Evolutionary conservation across 2,329 filamentous ascomycete genomes (phyloP).

Genomic region (Fusarium sterilihyphosum): DNA sequence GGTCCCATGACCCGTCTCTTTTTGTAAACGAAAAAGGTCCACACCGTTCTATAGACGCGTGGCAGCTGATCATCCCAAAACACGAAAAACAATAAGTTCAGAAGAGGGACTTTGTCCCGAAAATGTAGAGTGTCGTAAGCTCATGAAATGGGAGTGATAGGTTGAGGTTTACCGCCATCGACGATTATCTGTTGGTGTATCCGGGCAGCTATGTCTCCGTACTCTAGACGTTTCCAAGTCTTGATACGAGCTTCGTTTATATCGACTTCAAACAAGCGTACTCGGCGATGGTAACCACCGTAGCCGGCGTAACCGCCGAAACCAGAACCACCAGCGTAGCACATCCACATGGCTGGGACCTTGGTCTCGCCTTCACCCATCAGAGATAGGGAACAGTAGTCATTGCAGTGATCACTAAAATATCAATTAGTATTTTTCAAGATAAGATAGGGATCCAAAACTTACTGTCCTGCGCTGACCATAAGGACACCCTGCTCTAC

Average conservation of each 20-base stretch:
- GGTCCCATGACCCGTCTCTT: constrained; percentile 16
- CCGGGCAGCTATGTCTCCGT: constrained; percentile 62
- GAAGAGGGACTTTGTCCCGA: neutral
- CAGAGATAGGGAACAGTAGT: constrained; percentile 84
- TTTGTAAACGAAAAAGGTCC: constrained; percentile 15
- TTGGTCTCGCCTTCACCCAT: constrained; percentile 54
- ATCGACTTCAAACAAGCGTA: constrained; percentile 93
- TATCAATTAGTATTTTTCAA: constrained; percentile 36
- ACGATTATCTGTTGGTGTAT: constrained; percentile 75
- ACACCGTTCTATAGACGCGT: constrained; percentile 24
- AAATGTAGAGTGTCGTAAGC: constrained; percentile 15
- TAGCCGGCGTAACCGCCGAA: constrained; percentile 97
- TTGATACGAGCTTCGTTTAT: constrained; percentile 88
- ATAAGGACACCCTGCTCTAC: constrained; percentile 86
- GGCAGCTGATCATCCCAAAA: constrained; percentile 11
- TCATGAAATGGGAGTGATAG: constrained; percentile 23
- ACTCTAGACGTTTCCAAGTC: constrained; percentile 92
- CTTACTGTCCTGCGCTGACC: constrained; percentile 90
- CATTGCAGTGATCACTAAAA: constrained; percentile 85
- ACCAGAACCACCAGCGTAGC: constrained; percentile 90
- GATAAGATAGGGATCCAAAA: constrained; percentile 32
- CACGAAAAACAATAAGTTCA: constrained; percentile 31
- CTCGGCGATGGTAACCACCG: constrained; percentile 81
- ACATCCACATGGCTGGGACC: constrained; percentile 92
- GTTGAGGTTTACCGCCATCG: constrained; percentile 62